phyloP scores from a whole-genome alignment of 2,329 filamentous ascomycete genomes.

The Endocalyx cinctus region DNA sequence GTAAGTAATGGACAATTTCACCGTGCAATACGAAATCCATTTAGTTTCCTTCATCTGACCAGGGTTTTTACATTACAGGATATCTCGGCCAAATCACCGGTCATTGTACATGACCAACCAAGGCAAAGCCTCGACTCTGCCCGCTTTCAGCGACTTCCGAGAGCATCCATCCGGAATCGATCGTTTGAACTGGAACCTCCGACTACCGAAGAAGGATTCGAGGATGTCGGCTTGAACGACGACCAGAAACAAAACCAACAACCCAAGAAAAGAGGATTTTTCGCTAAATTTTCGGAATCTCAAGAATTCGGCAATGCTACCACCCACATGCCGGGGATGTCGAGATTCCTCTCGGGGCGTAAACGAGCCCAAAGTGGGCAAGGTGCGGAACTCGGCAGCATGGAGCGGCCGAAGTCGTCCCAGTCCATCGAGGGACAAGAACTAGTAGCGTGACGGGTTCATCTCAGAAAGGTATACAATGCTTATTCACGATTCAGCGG shows the following conservation, averaged over 20 bases:
- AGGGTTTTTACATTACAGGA: too few relatives aligned
- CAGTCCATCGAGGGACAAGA: conserved; percentile 22
- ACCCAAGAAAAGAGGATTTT: conserved; percentile 72
- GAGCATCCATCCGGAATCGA: conserved; percentile 54
- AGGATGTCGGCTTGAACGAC: conserved; percentile 84
- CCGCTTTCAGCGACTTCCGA: conserved; percentile 56
- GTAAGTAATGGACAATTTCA: too few relatives aligned
- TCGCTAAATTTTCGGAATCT: conserved; percentile 71
- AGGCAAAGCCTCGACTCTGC: conserved; percentile 80
- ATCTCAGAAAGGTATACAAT: neutral
- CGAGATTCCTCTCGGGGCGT: conserved; percentile 29
- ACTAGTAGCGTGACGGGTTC: too few relatives aligned
- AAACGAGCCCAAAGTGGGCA: conserved; percentile 30
- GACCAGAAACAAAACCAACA: conserved; percentile 55
- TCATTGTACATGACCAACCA: conserved; percentile 55
- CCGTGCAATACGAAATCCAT: too few relatives aligned
- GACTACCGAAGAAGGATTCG: conserved; percentile 77
- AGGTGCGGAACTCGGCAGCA: conserved; percentile 25
- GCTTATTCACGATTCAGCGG: conserved; percentile 17
- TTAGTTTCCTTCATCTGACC: too few relatives aligned
- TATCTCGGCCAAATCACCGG: conserved; percentile 80
- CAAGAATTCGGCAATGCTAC: conserved; percentile 25
- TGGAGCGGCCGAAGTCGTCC: conserved; percentile 26
- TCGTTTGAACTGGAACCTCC: conserved; percentile 56
- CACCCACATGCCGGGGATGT: conserved; percentile 22